A percentile compares a stretch with the other conserved stretches of the same genome.
These are phyloP conservation scores for Trametes meyenii DNA, from an alignment of 768 basidiomycete genomes.

Conservation along the genomic window DNA sequence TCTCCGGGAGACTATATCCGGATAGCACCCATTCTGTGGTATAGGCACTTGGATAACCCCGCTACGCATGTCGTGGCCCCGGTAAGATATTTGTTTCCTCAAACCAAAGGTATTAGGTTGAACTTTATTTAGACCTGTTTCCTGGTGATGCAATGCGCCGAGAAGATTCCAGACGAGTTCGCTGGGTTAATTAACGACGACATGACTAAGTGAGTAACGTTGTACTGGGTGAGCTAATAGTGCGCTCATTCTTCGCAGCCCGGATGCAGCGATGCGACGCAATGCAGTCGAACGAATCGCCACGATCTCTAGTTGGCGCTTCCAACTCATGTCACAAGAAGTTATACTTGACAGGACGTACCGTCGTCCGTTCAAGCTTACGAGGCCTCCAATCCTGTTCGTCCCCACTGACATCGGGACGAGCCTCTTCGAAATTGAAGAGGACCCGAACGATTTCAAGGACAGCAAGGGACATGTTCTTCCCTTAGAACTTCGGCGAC, in stretches of 20 bases:
- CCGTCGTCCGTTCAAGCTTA: conserved; percentile 67
- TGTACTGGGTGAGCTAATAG: background rate
- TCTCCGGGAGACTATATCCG: conserved; percentile 50
- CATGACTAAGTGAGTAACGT: conserved; percentile 52
- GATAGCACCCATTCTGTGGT: conserved; percentile 63
- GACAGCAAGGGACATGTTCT: conserved; percentile 49
- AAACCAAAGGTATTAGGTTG: background rate
- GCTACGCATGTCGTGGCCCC: conserved; percentile 47
- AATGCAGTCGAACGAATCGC: conserved; percentile 58
- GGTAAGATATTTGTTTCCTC: conserved; percentile 40
- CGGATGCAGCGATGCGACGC: conserved; percentile 49
- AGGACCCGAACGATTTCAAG: conserved; percentile 51
- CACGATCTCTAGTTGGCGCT: conserved; percentile 65
- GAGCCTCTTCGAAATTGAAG: conserved; percentile 55
- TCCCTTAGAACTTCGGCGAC: conserved; percentile 64
- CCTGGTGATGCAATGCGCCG: conserved; percentile 73
- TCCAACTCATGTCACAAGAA: conserved; percentile 65
- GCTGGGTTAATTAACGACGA: conserved; percentile 55
- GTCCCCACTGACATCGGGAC: conserved; percentile 78
- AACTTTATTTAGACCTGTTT: conserved; percentile 48
- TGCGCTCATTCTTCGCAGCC: conserved; percentile 38
- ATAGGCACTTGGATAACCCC: conserved; percentile 45
- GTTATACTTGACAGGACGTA: conserved; percentile 61
- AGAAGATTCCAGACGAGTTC: conserved; percentile 56
- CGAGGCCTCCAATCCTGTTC: conserved; percentile 73